A percentile compares a stretch with the other conserved stretches of the same genome.
phyloP scores from a whole-genome alignment of 495 filamentous ascomycete species.

The Hypoxylon lienhwacheense region DNA sequence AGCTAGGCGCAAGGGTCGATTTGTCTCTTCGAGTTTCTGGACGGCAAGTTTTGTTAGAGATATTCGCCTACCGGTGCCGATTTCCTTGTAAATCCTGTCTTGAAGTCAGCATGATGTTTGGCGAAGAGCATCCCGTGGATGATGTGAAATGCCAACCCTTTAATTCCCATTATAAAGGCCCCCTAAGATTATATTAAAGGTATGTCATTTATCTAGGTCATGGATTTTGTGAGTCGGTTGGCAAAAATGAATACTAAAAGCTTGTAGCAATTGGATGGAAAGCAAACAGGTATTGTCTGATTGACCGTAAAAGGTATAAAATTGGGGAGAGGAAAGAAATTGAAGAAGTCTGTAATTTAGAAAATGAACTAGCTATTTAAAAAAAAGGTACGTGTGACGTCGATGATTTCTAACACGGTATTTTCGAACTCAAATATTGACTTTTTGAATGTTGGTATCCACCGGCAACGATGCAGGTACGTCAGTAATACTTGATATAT shows the following conservation, averaged over 20 bases:
- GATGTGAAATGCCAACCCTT: slow-evolving; percentile 48
- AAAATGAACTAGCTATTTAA: too few species aligned
- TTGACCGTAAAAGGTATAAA: too few species aligned
- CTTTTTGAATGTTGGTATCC: slow-evolving; percentile 24
- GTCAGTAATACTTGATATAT: background rate
- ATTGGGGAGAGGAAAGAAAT: too few species aligned
- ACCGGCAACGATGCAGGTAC: slow-evolving; percentile 19
- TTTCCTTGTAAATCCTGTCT: slow-evolving; percentile 80
- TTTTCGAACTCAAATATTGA: slow-evolving; percentile 27
- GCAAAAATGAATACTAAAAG: background rate
- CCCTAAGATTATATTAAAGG: background rate
- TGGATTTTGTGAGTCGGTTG: background rate
- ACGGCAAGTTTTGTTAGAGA: slow-evolving; percentile 83
- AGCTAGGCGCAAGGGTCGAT: slow-evolving; percentile 78
- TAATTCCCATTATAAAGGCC: slow-evolving; percentile 61
- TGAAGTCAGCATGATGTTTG: slow-evolving; percentile 23
- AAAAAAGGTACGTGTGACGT: too few species aligned
- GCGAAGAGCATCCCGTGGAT: background rate
- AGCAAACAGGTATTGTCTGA: too few species aligned
- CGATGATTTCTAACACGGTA: too few species aligned
- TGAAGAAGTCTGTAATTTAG: too few species aligned
- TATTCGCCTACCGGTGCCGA: slow-evolving; percentile 76
- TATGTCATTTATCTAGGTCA: slow-evolving; percentile 7
- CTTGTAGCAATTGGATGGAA: too few species aligned
- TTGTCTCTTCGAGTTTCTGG: slow-evolving; percentile 67